phyloP scores from a whole-genome alignment of 2,329 filamentous ascomycete species.

The Berkeleyomyces basicola region DNA sequence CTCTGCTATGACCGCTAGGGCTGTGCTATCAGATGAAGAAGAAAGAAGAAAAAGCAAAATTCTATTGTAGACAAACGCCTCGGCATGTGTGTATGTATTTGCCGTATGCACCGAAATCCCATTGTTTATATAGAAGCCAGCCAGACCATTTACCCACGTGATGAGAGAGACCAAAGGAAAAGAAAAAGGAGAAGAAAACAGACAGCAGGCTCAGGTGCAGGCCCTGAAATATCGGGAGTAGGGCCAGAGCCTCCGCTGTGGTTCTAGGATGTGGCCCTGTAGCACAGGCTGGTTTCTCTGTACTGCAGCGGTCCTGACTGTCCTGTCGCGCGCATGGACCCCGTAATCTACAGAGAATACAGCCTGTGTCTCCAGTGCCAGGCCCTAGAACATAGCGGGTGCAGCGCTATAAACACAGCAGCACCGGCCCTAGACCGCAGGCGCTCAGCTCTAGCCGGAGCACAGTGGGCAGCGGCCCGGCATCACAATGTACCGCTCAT shows the following conservation, averaged over 20 bases:
- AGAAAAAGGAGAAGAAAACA: background rate
- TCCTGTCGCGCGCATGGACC: no score
- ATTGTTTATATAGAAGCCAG: background rate
- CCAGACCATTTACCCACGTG: background rate
- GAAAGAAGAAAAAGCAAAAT: background rate
- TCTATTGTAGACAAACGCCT: background rate
- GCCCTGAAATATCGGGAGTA: no score
- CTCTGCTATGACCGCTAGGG: background rate
- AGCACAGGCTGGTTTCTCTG: background rate
- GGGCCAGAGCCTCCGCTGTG: no score
- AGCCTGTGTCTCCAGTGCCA: no score
- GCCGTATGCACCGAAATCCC: background rate
- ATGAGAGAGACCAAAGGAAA: background rate
- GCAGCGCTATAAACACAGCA: background rate
- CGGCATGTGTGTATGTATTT: background rate
- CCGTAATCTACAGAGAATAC: no score
- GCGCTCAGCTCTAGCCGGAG: slow-evolving; percentile 19
- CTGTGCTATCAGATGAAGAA: background rate
- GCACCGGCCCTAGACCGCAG: background rate
- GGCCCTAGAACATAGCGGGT: background rate
- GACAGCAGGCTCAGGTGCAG: no score
- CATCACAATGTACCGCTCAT: slow-evolving; percentile 58
- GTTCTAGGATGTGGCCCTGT: no score
- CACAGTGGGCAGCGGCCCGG: slow-evolving; percentile 41
- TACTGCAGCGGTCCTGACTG: background rate